Evolutionary conservation across 345 rosid species (phyloP), one percentile per base, ranked within the genome.

Genomic region (Camelina sativa): DNA sequence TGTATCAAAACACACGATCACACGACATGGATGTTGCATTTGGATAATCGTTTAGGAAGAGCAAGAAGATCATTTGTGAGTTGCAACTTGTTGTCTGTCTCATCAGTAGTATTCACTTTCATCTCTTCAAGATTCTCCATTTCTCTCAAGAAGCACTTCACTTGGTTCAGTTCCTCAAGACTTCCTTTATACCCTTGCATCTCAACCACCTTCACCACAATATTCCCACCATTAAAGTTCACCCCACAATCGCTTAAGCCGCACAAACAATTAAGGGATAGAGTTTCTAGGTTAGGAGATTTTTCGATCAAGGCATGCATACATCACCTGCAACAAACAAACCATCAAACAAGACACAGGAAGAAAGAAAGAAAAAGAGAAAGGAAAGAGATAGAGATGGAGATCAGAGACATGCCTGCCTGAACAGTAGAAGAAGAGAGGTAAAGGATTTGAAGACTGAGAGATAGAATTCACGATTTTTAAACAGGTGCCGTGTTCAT

Each of bases 11-110:
- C 6, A 41, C 6, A 4, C n/a, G 15, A 41, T 41, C 46, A 44
- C 48, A 38, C 7, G 50, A 7, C 50, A 37, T 11, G 32, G 11
- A 61, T 61, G 17, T 12, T 4, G 50, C 66, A 62, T 15, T 22
- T 62, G 2, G 66, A 41, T 12, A 34, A 62, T 8, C 19, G 19
- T 62, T 13, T 62, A 22, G 50, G 66, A 40, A 61, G 51, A 40
- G 66, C 32, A 11, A 61, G 32, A 61, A 20, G 16, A 6, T 37
- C 47, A 19, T 3, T 60, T 40, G 35, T 41, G 51, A 41, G 30
- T 20, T 62, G 51, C 51, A 62, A 41, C 19, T 62, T 62, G 35
- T 40, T 41, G 4, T 22, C 51, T 20, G 22, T 22, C 66, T 40
- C 19, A 40, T 11, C 32, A 62, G 34, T 22, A 40, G 13, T 8